Conservation (phyloP, 129 eudicot species). For the Centella asiatica region DNA sequence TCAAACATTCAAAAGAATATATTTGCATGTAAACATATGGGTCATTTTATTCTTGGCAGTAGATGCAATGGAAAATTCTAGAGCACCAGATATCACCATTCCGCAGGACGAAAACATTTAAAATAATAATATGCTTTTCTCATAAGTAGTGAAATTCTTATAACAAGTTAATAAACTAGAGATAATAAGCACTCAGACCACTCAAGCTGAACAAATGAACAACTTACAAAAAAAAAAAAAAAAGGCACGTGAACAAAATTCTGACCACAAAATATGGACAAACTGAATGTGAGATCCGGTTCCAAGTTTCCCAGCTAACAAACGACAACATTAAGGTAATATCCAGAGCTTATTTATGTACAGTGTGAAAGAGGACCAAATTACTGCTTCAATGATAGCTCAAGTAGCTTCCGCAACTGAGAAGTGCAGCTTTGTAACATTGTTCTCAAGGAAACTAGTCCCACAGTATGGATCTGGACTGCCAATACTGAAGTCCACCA, state of each 20-base stretch:
- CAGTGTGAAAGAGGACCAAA: slow-evolving; percentile 10
- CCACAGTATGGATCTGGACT: slow-evolving; percentile 60
- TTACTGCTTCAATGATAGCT: not conserved
- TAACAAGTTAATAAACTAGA: not conserved
- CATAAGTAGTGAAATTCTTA: not conserved
- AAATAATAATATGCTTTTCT: not conserved
- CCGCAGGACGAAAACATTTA: too few relatives aligned
- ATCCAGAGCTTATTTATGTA: slow-evolving; percentile 23
- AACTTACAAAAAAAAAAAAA: not conserved
- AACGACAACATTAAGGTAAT: not conserved
- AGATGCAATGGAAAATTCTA: too few relatives aligned
- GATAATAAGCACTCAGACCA: not conserved
- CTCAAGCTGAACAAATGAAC: not conserved
- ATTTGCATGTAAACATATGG: too few relatives aligned
- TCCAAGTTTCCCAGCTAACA: slow-evolving; percentile 2
- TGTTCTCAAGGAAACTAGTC: slow-evolving; percentile 51
- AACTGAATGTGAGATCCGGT: not conserved
- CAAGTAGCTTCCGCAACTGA: slow-evolving; percentile 77
- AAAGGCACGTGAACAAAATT: not conserved
- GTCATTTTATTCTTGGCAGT: too few relatives aligned
- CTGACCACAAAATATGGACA: slow-evolving; percentile 1
- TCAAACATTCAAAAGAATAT: too few relatives aligned
- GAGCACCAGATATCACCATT: too few relatives aligned
- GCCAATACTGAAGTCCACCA: slow-evolving; percentile 32
- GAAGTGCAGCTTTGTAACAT: slow-evolving; percentile 43